Evolutionary conservation across 2,329 filamentous ascomycete species (phyloP), one percentile per base, ranked within the genome.

Genomic region (Curvularia hawaiiensis): DNA sequence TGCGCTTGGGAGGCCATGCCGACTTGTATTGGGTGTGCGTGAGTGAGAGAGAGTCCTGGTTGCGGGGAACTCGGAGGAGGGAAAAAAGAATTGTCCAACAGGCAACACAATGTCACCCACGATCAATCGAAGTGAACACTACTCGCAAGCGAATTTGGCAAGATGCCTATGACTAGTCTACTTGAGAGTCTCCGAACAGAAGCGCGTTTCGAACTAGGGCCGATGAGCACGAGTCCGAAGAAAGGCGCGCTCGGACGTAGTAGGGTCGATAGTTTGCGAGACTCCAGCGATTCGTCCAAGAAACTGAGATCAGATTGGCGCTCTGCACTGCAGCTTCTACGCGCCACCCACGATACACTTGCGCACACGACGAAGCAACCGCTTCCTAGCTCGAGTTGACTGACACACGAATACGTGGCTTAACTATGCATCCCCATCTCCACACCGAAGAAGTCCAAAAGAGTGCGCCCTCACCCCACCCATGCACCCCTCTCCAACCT

Each of bases 401-500:
- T 35, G 33, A 35, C 5, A 35, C 33, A 35, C 12, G 10, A 24
- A 50, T 22, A 58, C 46, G 56, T 75, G 85, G 69, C 44, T 7
- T 14, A 31, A 53, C 26, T 20, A 99, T 99, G 95, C 95, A 99
- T 91, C 96, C 95, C 53, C 94, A 97, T 80, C 82, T 99, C 2
- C 93, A 98, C 75, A 97, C 92, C 28, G 92, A 95, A 76, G 89
- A 97, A 75, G 96, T 96, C 69, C 72, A 74, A 48, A 83, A 86
- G 67, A 93, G 94, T 97, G 84, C 43, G 79, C 48, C 31, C 38
- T 56, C 40, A 28, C 33, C 39, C 41, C 44, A 24, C 40, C 50
- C 26, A 33, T 4, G 33, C 14, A n/a, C 31, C 33, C 8, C 8
- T 18, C 39, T 11, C 18, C 45, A 46, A n/a, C 33, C 14, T 6